A percentile compares a stretch with the other conserved stretches of the same genome.
phyloP scores from a whole-genome alignment of 1,284 basidiomycete genomes.

The Leccinum subrobustum region DNA sequence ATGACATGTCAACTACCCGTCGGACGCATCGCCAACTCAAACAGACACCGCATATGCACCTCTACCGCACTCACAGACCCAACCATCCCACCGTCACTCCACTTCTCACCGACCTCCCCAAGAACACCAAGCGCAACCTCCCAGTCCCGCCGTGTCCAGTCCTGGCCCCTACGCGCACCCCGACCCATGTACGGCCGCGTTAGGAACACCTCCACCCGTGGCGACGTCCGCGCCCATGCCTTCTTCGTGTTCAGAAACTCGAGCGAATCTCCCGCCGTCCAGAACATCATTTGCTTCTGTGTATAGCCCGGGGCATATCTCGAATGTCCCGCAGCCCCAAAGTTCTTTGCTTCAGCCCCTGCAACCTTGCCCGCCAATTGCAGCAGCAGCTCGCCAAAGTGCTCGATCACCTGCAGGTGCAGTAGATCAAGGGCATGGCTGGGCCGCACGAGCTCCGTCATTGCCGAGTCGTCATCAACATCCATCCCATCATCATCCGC shows the following conservation, averaged over 20 bases:
- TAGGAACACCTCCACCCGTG: slow-evolving; percentile 52
- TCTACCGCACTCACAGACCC: slow-evolving; percentile 49
- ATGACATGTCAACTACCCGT: slow-evolving; percentile 33
- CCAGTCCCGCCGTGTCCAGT: slow-evolving; percentile 72
- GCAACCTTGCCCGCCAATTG: slow-evolving; percentile 57
- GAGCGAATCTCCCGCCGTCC: slow-evolving; percentile 55
- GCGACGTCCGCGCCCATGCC: slow-evolving; percentile 34
- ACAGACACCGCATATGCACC: slow-evolving; percentile 49
- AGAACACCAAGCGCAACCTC: slow-evolving; percentile 48
- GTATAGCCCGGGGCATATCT: slow-evolving; percentile 53
- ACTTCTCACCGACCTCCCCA: slow-evolving; percentile 46
- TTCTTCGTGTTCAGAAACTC: slow-evolving; percentile 50
- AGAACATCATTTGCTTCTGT: slow-evolving; percentile 43
- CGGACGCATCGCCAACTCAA: slow-evolving; percentile 49
- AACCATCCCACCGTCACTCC: slow-evolving; percentile 52
- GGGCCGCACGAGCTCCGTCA: slow-evolving; percentile 33
- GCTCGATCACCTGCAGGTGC: slow-evolving; percentile 65
- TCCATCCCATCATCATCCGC: slow-evolving; percentile 56
- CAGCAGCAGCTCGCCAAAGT: slow-evolving; percentile 60
- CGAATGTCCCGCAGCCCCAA: slow-evolving; percentile 40
- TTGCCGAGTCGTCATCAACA: slow-evolving; percentile 51
- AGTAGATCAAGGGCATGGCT: slow-evolving; percentile 62
- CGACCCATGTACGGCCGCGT: slow-evolving; percentile 42
- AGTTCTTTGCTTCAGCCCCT: slow-evolving; percentile 40
- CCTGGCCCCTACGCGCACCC: slow-evolving; percentile 60